Evolutionary conservation across 768 basidiomycete genomes (phyloP), one percentile per base, ranked within the genome.

Genomic region (Calocybe gangraenosa): DNA sequence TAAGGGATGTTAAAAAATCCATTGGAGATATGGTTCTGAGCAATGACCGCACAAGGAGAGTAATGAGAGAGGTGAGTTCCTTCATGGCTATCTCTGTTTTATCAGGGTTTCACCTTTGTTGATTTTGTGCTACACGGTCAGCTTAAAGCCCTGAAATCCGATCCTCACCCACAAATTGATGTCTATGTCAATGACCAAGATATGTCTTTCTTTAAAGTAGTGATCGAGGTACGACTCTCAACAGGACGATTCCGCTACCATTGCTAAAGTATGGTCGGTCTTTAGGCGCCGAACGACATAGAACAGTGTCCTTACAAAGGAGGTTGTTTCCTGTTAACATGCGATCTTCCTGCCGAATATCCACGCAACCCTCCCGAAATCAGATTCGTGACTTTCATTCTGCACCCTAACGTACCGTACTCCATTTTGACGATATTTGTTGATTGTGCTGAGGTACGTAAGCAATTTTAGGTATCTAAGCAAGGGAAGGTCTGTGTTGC

Each of bases 401-500:
- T 63, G 40, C 62, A 63, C 40, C 62, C 59, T 4, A 63, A 63
- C 44, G 62, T 61, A 37, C 35, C 56, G 44, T 9, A 42, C 25
- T 5, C 41, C n/a, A n/a, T 14, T 22, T 7, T 11, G 18, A 21
- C 17, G 5, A 5, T 22, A 28, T 6, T 38, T 18, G 11, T 13
- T 14, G 15, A 5, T 30, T 17, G 15, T 9, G 3, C 19, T 32
- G 22, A 44, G 8, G 6, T 35, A 35, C 13, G n/a, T 35, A 5
- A 7, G 6, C 34, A 60, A 60, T 9, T n/a, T n/a, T n/a, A n/a
- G n/a, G n/a, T n/a, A n/a, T 63, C 61, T 1, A 63, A 63, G 21
- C 61, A 63, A 40, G 61, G 61, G n/a, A 63, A 63, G 40, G 57
- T 63, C 31, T 63, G 61, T 44, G 49, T 63, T 17, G 61, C 61